These are phyloP conservation scores for Didymella lethalis DNA, from an alignment of 2,329 filamentous ascomycete species.

Conservation along the genomic window DNA sequence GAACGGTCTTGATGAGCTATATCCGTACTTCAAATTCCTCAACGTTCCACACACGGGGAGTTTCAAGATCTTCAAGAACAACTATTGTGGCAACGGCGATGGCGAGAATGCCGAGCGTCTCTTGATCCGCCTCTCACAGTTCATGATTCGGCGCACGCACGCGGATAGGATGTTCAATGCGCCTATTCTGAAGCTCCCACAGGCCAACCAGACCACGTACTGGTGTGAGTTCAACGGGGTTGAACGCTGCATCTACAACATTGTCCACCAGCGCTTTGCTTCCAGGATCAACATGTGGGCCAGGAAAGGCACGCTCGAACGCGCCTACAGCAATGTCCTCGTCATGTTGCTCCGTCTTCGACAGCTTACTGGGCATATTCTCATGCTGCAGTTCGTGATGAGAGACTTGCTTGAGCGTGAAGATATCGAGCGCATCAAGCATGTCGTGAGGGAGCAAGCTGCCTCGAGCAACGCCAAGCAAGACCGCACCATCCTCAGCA, in stretches of 20 bases:
- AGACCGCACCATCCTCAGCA: slow-evolving; percentile 32
- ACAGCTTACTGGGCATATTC: slow-evolving; percentile 60
- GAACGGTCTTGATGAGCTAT: slow-evolving; percentile 43
- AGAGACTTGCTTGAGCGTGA: slow-evolving; percentile 55
- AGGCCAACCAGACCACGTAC: slow-evolving; percentile 54
- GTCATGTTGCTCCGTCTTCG: slow-evolving; percentile 59
- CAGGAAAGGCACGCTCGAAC: slow-evolving; percentile 13
- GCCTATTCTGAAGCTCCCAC: slow-evolving; percentile 63
- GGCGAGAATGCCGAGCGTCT: slow-evolving; percentile 48
- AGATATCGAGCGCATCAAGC: slow-evolving; percentile 56
- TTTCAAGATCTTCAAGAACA: slow-evolving; percentile 54
- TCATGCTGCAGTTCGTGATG: slow-evolving; percentile 58
- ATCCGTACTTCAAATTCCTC: slow-evolving; percentile 57
- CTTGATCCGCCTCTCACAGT: slow-evolving; percentile 50
- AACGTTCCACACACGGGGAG: slow-evolving; percentile 51
- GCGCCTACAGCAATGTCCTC: slow-evolving; percentile 15
- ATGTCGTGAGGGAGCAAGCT: slow-evolving; percentile 38
- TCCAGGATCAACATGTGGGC: slow-evolving; percentile 52
- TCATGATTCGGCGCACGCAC: slow-evolving; percentile 66
- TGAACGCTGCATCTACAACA: slow-evolving; percentile 63
- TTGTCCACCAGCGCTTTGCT: slow-evolving; percentile 57
- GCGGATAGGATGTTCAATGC: slow-evolving; percentile 60
- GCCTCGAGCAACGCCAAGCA: slow-evolving; percentile 16
- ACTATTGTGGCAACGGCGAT: slow-evolving; percentile 50
- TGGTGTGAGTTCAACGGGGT: slow-evolving; percentile 60